Conservation (phyloP, 2,329 filamentous ascomycete genomes). For the Xylariales sp. region DNA sequence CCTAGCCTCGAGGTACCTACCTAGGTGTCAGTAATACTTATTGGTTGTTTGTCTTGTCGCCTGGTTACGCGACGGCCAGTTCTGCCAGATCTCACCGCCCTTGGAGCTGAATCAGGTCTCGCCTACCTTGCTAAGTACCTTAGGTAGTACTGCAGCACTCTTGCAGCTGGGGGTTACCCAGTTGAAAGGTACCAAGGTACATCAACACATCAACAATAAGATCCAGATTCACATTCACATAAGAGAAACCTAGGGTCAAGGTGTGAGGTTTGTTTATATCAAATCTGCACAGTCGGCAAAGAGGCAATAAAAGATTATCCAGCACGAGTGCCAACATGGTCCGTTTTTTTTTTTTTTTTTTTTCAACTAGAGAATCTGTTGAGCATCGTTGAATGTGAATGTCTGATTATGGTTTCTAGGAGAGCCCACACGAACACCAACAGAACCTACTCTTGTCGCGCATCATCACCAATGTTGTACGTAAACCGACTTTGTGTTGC, state of each 20-base stretch:
- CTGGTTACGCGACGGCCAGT: conserved; percentile 9
- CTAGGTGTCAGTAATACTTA: neutral
- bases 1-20: neutral
- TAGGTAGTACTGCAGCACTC: too few species aligned
- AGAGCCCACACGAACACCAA: conserved; percentile 97
- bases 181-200: neutral
- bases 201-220: neutral
- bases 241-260: too few species aligned
- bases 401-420: conserved; percentile 61
- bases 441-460: conserved; percentile 92
- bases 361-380: neutral
- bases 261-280: neutral
- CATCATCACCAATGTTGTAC: conserved; percentile 96
- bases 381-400: neutral
- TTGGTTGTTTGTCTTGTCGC: neutral
- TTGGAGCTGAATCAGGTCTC: too few species aligned
- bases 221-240: neutral
- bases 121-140: too few species aligned
- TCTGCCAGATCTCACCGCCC: conserved; percentile 28
- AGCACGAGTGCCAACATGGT: conserved; percentile 42
- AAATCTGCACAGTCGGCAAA: conserved; percentile 1
- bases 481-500: conserved; percentile 65
- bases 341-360: neutral
- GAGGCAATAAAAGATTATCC: conserved; percentile 1
- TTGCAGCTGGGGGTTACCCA: too few species aligned